These are phyloP conservation scores for Clarireedia hainanense DNA, from an alignment of 2,329 filamentous ascomycete genomes.

Conservation along the genomic window DNA sequence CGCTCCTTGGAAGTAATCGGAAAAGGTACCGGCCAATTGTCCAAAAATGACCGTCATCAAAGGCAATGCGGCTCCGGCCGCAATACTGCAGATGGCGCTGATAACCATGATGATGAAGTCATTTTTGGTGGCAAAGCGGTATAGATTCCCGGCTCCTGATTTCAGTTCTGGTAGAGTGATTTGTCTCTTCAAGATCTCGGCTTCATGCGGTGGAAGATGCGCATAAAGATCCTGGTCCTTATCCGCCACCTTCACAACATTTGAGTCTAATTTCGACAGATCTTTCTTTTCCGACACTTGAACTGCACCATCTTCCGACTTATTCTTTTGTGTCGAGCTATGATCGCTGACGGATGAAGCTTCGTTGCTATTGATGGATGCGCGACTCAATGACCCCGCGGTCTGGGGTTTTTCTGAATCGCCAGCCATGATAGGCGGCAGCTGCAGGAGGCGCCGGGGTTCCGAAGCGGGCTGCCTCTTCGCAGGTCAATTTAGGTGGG, in stretches of 20 bases:
- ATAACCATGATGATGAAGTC: constrained; percentile 45
- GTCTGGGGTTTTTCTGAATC: constrained; percentile 24
- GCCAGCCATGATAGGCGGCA: constrained; percentile 25
- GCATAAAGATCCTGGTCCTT: constrained; percentile 45
- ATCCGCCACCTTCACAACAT: constrained; percentile 26
- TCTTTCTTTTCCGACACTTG: constrained; percentile 58
- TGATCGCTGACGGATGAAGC: constrained; percentile 16
- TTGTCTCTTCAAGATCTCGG: constrained; percentile 59
- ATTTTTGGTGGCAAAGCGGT: constrained; percentile 45
- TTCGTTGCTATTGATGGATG: constrained; percentile 19
- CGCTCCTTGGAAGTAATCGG: constrained; percentile 43
- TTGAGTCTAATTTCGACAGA: constrained; percentile 35
- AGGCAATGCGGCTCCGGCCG: constrained; percentile 51
- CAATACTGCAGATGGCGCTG: constrained; percentile 45
- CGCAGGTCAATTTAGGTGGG: no score
- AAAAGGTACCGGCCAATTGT: constrained; percentile 64
- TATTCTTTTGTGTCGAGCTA: constrained; percentile 14
- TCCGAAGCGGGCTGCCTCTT: background rate
- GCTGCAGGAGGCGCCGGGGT: background rate
- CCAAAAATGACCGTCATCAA: constrained; percentile 62
- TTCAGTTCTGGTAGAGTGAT: constrained; percentile 56
- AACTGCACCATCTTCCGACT: constrained; percentile 36
- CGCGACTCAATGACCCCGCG: constrained; percentile 8
- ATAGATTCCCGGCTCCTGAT: constrained; percentile 53
- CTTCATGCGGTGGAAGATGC: constrained; percentile 59